phyloP scores from a whole-genome alignment of 306 rosid species.

The Castanea sativa region DNA sequence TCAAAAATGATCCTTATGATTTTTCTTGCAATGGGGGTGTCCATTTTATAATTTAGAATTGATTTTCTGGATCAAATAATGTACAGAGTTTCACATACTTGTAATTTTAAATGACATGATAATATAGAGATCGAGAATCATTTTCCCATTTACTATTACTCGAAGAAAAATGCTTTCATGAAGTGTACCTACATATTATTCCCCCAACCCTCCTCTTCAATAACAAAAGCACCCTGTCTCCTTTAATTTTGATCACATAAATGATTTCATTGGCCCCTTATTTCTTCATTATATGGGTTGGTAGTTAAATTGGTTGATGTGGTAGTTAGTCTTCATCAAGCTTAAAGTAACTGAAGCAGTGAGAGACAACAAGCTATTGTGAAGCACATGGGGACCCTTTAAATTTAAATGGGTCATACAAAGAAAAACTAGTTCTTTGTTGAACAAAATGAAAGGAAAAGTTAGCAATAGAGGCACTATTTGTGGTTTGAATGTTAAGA shows the following conservation, averaged over 20 bases:
- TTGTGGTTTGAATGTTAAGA: conserved; percentile 14
- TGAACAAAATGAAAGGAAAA: conserved; percentile 16
- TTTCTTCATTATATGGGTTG: background rate
- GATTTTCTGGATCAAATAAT: too few relatives aligned
- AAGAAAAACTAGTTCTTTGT: conserved; percentile 10
- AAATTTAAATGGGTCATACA: conserved; percentile 10
- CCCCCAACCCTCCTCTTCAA: background rate
- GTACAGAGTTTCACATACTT: too few relatives aligned
- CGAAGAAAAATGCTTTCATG: background rate
- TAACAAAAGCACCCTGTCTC: background rate
- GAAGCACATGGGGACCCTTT: conserved; percentile 12
- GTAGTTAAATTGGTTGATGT: conserved; percentile 6
- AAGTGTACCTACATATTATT: background rate
- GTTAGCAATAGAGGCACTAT: background rate
- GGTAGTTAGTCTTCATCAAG: conserved; percentile 25
- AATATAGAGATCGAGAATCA: too few relatives aligned
- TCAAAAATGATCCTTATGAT: too few relatives aligned
- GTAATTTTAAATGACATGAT: too few relatives aligned
- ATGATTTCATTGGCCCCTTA: conserved; percentile 3
- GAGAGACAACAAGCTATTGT: background rate
- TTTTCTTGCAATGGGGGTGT: too few relatives aligned
- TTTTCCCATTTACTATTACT: too few relatives aligned
- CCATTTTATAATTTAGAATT: too few relatives aligned
- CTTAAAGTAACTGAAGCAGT: background rate
- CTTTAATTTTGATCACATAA: background rate